phyloP scores from a whole-genome alignment of 1,139 yeast genomes.

The Scheffersomyces illinoinensis region DNA sequence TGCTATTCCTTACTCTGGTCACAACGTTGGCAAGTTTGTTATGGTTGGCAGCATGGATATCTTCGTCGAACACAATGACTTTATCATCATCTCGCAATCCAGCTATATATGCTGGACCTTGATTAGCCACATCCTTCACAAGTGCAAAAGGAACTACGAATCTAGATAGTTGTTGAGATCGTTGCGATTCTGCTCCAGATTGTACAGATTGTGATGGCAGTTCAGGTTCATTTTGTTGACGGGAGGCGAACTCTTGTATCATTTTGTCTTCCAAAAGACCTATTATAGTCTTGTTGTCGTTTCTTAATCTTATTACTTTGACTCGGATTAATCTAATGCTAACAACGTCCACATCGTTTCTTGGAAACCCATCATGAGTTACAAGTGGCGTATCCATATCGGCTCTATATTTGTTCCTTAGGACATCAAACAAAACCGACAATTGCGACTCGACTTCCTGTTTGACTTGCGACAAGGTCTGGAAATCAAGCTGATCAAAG shows the following conservation, averaged over 20 bases:
- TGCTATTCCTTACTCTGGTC: slow-evolving; percentile 23
- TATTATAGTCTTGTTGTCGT: slow-evolving; percentile 61
- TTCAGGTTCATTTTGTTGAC: slow-evolving; percentile 5
- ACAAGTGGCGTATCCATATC: slow-evolving; percentile 68
- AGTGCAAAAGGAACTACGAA: slow-evolving; percentile 55
- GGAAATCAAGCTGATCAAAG: slow-evolving; percentile 22
- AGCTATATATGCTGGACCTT: slow-evolving; percentile 51
- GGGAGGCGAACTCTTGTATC: slow-evolving; percentile 38
- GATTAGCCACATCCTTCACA: slow-evolving; percentile 45
- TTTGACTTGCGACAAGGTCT: slow-evolving; percentile 33
- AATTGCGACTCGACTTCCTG: slow-evolving; percentile 35
- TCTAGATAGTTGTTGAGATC: not conserved
- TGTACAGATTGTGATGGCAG: slow-evolving; percentile 1
- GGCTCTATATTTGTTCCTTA: slow-evolving; percentile 37
- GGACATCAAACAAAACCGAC: slow-evolving; percentile 29
- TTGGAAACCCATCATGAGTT: slow-evolving; percentile 79
- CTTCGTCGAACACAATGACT: slow-evolving; percentile 50
- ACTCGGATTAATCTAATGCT: slow-evolving; percentile 62
- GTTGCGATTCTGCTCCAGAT: not conserved
- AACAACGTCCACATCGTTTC: slow-evolving; percentile 80
- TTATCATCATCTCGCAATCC: slow-evolving; percentile 48
- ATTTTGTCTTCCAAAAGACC: slow-evolving; percentile 49
- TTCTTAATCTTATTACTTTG: slow-evolving; percentile 63
- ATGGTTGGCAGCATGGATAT: slow-evolving; percentile 55
- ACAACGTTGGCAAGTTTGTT: slow-evolving; percentile 43